A percentile compares a stretch with the other conserved stretches of the same genome.
Conservation (phyloP, 73 alveolate genomes). For the Stentor roeselii region DNA sequence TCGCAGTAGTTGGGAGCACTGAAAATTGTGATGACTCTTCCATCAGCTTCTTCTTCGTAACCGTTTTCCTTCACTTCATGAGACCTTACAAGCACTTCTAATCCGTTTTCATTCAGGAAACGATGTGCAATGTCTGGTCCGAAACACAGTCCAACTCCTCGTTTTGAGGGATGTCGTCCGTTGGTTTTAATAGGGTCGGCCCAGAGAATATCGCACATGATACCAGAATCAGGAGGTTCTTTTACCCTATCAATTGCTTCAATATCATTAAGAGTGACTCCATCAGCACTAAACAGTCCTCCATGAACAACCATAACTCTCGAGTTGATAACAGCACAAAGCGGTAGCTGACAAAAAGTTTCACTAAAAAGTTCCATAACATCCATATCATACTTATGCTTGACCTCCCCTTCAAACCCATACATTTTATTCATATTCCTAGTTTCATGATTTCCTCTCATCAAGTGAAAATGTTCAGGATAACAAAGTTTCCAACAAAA, state of each 20-base stretch:
- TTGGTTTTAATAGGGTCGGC: conserved; percentile 90
- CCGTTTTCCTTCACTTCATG: conserved; percentile 96
- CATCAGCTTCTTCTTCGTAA: conserved; percentile 92
- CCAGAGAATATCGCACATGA: conserved; percentile 86
- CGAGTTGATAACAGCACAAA: conserved; percentile 84
- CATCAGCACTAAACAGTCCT: conserved; percentile 95
- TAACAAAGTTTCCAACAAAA: conserved; percentile 90
- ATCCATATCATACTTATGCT: conserved; percentile 82
- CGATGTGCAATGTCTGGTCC: conserved; percentile 96
- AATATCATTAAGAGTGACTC: conserved; percentile 86
- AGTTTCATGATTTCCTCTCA: conserved; percentile 97
- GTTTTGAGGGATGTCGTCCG: conserved; percentile 93
- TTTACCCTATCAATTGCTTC: conserved; percentile 79
- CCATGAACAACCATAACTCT: conserved; percentile 95
- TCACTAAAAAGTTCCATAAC: conserved; percentile 79
- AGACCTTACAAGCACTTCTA: conserved; percentile 82
- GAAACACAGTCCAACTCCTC: conserved; percentile 94
- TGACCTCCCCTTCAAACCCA: conserved; percentile 98
- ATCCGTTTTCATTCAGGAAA: conserved; percentile 84
- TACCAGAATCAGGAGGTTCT: conserved; percentile 92
- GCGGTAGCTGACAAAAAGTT: conserved; percentile 83
- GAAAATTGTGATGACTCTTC: conserved; percentile 91
- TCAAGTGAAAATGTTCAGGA: conserved; percentile 90
- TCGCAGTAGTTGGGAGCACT: conserved; percentile 99
- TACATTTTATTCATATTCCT: conserved; percentile 83